phyloP scores from a whole-genome alignment of 2,329 filamentous ascomycete species.

The Aspergillus floridensis region DNA sequence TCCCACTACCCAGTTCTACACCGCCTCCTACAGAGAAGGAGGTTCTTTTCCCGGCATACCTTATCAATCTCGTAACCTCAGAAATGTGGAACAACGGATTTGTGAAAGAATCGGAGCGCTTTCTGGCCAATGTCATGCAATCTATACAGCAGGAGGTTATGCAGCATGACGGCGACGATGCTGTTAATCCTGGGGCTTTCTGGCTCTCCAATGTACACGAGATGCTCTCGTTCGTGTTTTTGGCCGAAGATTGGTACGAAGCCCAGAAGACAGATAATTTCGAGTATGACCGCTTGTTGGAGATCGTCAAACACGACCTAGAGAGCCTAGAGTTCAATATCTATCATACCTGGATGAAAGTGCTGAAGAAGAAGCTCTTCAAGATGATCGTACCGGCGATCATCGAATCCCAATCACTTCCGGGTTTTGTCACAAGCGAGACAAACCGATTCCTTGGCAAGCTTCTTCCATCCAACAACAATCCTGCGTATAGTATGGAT shows the following conservation, averaged over 20 bases:
- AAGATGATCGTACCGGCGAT: slow-evolving; percentile 99
- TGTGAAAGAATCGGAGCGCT: slow-evolving; percentile 97
- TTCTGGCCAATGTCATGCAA: slow-evolving; percentile 99
- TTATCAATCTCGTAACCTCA: slow-evolving; percentile 97
- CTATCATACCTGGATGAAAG: slow-evolving; percentile 99
- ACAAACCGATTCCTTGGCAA: slow-evolving; percentile 98
- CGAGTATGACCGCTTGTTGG: slow-evolving; percentile 93
- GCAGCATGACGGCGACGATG: slow-evolving; percentile 96
- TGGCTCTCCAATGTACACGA: slow-evolving; percentile 99
- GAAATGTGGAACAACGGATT: slow-evolving; percentile 99
- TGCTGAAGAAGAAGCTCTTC: slow-evolving; percentile 96
- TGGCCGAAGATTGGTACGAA: slow-evolving; percentile 99
- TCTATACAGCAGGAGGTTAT: slow-evolving; percentile 99
- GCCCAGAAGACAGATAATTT: slow-evolving; percentile 99
- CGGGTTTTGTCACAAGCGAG: slow-evolving; percentile 97
- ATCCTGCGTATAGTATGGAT: slow-evolving; percentile 98
- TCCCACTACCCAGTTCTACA: slow-evolving; percentile 80
- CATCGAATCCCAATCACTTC: slow-evolving; percentile 96
- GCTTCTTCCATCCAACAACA: slow-evolving; percentile 82
- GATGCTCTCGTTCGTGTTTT: slow-evolving; percentile 99
- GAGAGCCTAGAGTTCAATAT: slow-evolving; percentile 99
- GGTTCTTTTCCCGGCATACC: slow-evolving; percentile 95
- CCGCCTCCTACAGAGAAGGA: slow-evolving; percentile 96
- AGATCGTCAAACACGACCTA: slow-evolving; percentile 98
- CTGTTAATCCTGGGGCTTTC: slow-evolving; percentile 95